Evolutionary conservation across 179 eudicot species (phyloP).

Genomic region (Silene noctiflora): DNA sequence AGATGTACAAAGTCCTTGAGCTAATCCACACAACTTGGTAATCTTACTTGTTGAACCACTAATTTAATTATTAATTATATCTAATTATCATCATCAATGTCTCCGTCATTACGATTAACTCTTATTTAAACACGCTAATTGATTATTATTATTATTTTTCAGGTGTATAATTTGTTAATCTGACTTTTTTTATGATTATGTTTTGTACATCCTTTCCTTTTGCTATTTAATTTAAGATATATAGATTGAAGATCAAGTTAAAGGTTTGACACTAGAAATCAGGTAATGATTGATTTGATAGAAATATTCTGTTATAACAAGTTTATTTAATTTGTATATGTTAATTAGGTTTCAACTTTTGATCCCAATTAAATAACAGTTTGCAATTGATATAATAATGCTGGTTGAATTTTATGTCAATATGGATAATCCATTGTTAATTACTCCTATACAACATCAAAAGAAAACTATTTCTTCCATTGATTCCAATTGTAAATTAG

Average conservation of each 20-base stretch:
- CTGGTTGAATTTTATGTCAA: slow-evolving; percentile 9
- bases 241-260: not conserved
- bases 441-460: too few relatives aligned
- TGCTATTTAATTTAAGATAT: not conserved
- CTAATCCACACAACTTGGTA: slow-evolving; percentile 19
- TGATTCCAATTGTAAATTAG: not conserved
- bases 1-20: slow-evolving; percentile 9
- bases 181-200: not conserved
- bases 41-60: slow-evolving; percentile 23
- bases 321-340: not conserved
- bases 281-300: slow-evolving; percentile 6
- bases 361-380: slow-evolving; percentile 8
- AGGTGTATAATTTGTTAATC: not conserved
- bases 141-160: not conserved
- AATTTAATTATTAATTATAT: slow-evolving; percentile 1
- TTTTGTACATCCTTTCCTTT: not conserved
- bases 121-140: not conserved
- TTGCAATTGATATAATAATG: not conserved
- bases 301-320: not conserved
- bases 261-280: not conserved
- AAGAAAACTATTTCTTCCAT: not conserved
- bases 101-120: not conserved
- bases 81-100: slow-evolving; percentile 11
- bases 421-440: slow-evolving; percentile 11
- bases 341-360: slow-evolving; percentile 3